Percentiles rank a stretch among this genome's conserved stretches.
Conservation (phyloP, 306 rosid species). For the Aeschynomene evenia region DNA sequence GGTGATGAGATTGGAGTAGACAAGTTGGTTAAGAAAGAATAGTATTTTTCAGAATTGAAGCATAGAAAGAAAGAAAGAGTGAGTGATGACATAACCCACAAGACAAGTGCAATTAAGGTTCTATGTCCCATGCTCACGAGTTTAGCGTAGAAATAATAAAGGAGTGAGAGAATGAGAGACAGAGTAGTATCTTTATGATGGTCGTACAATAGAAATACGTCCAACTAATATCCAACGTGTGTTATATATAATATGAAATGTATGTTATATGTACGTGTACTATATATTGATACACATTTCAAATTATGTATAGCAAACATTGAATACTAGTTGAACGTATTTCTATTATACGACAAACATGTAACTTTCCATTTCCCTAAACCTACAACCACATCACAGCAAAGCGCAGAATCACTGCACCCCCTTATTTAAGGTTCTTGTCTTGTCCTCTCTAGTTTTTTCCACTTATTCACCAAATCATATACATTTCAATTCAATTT, state of each 20-base stretch:
- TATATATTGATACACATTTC: too few species aligned
- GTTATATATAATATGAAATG: too few species aligned
- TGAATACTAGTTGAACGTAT: too few species aligned
- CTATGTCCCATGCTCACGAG: slow-evolving; percentile 49
- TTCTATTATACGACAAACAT: too few species aligned
- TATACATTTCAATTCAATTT: slow-evolving; percentile 18
- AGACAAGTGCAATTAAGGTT: slow-evolving; percentile 22
- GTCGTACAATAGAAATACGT: too few species aligned
- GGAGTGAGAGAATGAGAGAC: too few species aligned
- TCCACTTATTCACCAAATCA: slow-evolving; percentile 17
- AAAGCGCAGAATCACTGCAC: slow-evolving; percentile 22
- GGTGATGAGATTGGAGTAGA: not conserved
- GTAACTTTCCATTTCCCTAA: slow-evolving; percentile 37
- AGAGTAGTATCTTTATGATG: slow-evolving; percentile 8
- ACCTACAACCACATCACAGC: not conserved
- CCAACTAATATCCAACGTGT: too few species aligned
- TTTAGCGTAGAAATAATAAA: slow-evolving; percentile 39
- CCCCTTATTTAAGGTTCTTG: slow-evolving; percentile 45
- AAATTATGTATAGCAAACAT: too few species aligned
- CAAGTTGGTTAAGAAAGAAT: slow-evolving; percentile 10
- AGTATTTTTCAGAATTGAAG: not conserved
- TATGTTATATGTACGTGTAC: too few species aligned
- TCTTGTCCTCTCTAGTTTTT: slow-evolving; percentile 21
- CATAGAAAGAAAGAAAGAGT: too few species aligned
- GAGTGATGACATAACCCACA: slow-evolving; percentile 25